These are phyloP conservation scores for Hygrocybe punicea DNA, from an alignment of 768 basidiomycete species.

Conservation along the genomic window DNA sequence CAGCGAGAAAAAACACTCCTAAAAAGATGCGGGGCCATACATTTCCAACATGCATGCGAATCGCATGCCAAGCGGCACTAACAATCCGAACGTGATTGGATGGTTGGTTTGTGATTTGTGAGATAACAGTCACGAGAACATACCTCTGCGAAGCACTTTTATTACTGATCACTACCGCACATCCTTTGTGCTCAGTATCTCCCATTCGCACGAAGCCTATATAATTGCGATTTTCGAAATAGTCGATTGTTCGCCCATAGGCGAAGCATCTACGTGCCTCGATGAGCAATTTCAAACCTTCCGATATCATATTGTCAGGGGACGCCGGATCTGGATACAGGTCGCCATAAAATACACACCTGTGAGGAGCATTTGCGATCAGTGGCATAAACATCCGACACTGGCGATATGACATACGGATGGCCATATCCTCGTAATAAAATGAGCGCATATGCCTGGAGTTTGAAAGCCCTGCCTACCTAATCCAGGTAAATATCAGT, in stretches of 20 bases:
- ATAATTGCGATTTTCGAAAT: constrained; percentile 55
- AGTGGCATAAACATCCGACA: not conserved
- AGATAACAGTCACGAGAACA: not conserved
- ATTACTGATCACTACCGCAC: constrained; percentile 72
- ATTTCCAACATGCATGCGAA: constrained; percentile 65
- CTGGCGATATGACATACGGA: constrained; percentile 53
- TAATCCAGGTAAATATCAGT: constrained; percentile 24
- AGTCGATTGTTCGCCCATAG: constrained; percentile 62
- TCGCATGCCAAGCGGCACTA: constrained; percentile 36
- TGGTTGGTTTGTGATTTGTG: not conserved
- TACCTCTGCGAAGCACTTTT: constrained; percentile 36
- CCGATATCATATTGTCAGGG: constrained; percentile 52
- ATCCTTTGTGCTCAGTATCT: constrained; percentile 51
- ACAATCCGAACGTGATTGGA: constrained; percentile 14
- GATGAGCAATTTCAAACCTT: constrained; percentile 53
- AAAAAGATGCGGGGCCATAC: constrained; percentile 38
- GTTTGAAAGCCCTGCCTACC: constrained; percentile 70
- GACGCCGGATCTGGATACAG: constrained; percentile 70
- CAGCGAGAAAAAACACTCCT: not conserved
- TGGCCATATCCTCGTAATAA: constrained; percentile 66
- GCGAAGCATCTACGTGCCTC: constrained; percentile 62
- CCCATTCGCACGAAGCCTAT: constrained; percentile 77
- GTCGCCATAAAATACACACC: constrained; percentile 88
- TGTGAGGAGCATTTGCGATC: constrained; percentile 24
- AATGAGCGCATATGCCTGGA: constrained; percentile 79